Percentiles rank a stretch among this genome's conserved stretches.
Conservation (phyloP, 345 rosid species). For the Corchorus olitorius region DNA sequence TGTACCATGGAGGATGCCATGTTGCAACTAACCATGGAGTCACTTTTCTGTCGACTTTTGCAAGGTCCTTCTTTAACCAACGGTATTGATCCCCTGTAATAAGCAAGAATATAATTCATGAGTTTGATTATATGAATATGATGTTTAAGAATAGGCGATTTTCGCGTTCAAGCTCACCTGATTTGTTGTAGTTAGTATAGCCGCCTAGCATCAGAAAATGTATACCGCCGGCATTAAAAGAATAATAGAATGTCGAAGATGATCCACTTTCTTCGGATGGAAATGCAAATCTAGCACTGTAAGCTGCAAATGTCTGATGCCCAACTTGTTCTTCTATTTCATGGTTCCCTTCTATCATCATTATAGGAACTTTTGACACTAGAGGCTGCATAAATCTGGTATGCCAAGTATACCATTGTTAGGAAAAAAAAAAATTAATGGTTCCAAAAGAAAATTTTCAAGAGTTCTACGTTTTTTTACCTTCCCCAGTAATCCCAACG, state of each 20-base stretch:
- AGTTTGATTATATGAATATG: too few relatives aligned
- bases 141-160: neutral
- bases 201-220: conserved; percentile 89
- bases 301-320: conserved; percentile 67
- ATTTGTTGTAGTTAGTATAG: conserved; percentile 55
- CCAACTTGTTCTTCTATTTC: conserved; percentile 78
- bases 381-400: conserved; percentile 81
- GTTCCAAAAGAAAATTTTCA: neutral
- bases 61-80: conserved; percentile 77
- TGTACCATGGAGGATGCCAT: conserved; percentile 95
- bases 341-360: conserved; percentile 91
- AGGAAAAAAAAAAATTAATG: neutral
- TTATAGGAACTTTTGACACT: conserved; percentile 68
- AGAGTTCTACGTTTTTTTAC: conserved; percentile 34
- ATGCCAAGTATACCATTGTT: neutral
- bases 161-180: conserved; percentile 44
- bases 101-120: neutral
- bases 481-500: conserved; percentile 99
- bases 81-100: conserved; percentile 68
- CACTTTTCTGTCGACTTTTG: conserved; percentile 54
- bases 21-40: conserved; percentile 92
- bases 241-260: conserved; percentile 69
- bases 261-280: conserved; percentile 83
- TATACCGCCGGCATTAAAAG: conserved; percentile 93
- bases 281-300: conserved; percentile 81